Base-by-base conservation (phyloP, 306 rosid genomes). In the Malus asiatica region DNA sequence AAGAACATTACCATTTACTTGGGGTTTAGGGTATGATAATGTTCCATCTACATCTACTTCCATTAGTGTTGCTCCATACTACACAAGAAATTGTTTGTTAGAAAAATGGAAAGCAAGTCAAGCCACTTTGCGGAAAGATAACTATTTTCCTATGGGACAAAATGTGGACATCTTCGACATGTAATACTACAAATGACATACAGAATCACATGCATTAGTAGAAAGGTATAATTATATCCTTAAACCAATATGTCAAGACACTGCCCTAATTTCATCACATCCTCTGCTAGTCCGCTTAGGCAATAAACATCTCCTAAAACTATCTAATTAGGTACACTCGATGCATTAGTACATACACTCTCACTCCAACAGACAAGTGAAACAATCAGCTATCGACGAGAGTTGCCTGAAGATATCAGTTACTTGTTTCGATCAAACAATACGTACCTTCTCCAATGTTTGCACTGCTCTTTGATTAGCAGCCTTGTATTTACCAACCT, bases 31-130 rank as follows among this genome's bases (percentile, higher is more conserved):
- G 80, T 84, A 88, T 32, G 92, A 77, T 84, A 91, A 71, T 8
- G 98, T 78, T 44, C 97, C 98, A 40, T 93, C 93, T 73, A 71
- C 81, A 82, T 93, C 90, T 64, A 93, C 90, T 80, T 88, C 90
- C 90, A 91, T 85, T 62, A 93, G 87, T 76, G 92, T 66, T 62
- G 89, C 85, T 76, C 97, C 97, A 87, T 86, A 82, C 96, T 93
- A 81, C 75, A 82, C 70, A 48, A 72, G 70, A 55, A 46, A 65
- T 53, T 32, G 58, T 58, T 59, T 40, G 71, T 79, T 63, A 76
- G 30, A 69, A 60, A 16, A 69, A 69, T 3, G 45, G 27, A 11
- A 44, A 68, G 12, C 48, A 29, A 52, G 48, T 40, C 64, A 51
- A 65, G 52, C 63, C 51, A 44, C 42, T 23, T 25, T 44, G 11